Evolutionary conservation across 305 asterid species (phyloP).

Genomic region (Fraxinus velutina): DNA sequence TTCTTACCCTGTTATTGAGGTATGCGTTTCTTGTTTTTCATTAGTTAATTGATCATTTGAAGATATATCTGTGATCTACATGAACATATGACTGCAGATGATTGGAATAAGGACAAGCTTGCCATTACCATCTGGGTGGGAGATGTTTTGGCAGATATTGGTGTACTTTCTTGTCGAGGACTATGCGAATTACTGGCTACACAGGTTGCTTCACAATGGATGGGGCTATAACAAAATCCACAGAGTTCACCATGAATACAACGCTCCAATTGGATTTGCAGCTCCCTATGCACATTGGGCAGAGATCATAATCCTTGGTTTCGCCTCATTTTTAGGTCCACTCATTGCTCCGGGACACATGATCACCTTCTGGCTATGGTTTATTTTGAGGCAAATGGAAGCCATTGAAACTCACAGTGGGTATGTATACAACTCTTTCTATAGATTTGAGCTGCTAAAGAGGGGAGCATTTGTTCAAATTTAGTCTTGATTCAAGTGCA

Average conservation of each 20-base stretch:
- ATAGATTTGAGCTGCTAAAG: not conserved
- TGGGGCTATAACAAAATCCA: slow-evolving; percentile 74
- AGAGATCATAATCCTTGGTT: slow-evolving; percentile 61
- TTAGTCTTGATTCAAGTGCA: not conserved
- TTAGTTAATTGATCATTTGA: not conserved
- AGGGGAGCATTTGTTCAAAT: not conserved
- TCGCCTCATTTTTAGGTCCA: slow-evolving; percentile 52
- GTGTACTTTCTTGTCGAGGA: slow-evolving; percentile 66
- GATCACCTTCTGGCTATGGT: slow-evolving; percentile 74
- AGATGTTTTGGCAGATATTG: slow-evolving; percentile 53
- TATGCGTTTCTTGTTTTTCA: slow-evolving; percentile 1
- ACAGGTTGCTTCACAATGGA: slow-evolving; percentile 51
- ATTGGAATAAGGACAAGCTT: slow-evolving; percentile 64
- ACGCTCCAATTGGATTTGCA: slow-evolving; percentile 66
- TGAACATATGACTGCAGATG: slow-evolving; percentile 34
- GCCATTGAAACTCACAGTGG: slow-evolving; percentile 70
- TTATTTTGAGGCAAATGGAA: slow-evolving; percentile 60
- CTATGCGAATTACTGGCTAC: slow-evolving; percentile 78
- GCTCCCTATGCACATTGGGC: slow-evolving; percentile 85
- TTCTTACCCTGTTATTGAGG: slow-evolving; percentile 60
- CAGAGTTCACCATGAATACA: slow-evolving; percentile 68
- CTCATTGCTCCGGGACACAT: slow-evolving; percentile 26
- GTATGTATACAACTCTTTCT: slow-evolving; percentile 21
- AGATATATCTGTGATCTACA: too few relatives aligned
- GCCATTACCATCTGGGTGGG: slow-evolving; percentile 55